A percentile compares a stretch with the other conserved stretches of the same genome.
phyloP scores from a whole-genome alignment of 345 rosid species.

The Eucalyptus grandis region DNA sequence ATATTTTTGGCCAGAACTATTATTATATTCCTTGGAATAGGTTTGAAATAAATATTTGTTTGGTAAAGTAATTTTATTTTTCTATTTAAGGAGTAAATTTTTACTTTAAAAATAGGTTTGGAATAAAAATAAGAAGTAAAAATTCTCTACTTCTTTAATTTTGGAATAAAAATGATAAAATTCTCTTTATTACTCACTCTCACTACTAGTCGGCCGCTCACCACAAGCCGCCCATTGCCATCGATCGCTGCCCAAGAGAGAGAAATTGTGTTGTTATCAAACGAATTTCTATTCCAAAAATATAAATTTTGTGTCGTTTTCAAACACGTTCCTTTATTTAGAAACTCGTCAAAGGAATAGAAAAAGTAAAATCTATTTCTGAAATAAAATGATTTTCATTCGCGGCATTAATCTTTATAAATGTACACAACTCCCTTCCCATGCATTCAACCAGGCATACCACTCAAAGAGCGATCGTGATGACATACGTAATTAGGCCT shows the following conservation, averaged over 20 bases:
- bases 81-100: accelerated
- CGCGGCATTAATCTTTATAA: accelerated
- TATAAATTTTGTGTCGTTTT: accelerated
- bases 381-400: accelerated
- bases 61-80: accelerated
- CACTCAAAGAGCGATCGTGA: neutral
- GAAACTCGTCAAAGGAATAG: accelerated
- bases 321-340: accelerated
- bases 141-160: too few relatives aligned
- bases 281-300: accelerated
- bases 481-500: too few relatives aligned
- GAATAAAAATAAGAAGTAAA: too few relatives aligned
- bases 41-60: accelerated
- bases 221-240: accelerated
- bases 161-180: too few relatives aligned
- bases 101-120: too few relatives aligned
- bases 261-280: too few relatives aligned
- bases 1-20: accelerated
- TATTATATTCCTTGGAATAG: accelerated
- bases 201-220: accelerated
- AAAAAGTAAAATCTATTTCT: accelerated
- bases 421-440: neutral
- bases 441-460: neutral
- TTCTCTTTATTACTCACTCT: accelerated
- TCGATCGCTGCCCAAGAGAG: accelerated